Evolutionary conservation across 139 green algal species (phyloP), one percentile per base, ranked within the genome.

Genomic region (Ettlia oleoabundans): DNA sequence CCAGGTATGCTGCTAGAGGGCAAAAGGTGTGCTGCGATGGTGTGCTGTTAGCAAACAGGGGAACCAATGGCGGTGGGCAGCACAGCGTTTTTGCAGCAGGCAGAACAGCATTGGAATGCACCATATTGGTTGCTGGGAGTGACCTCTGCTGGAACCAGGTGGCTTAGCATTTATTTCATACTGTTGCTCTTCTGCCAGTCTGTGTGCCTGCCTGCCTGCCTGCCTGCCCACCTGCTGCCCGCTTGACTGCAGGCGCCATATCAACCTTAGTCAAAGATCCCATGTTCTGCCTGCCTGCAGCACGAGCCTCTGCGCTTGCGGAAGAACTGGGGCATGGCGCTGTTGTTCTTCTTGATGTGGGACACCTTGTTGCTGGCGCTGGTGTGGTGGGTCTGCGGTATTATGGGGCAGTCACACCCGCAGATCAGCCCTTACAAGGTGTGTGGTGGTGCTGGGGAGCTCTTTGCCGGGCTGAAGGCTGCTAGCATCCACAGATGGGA

Each of bases 251-350:
- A n/a, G n/a, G n/a, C n/a, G n/a, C n/a, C n/a, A n/a, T n/a, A n/a
- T n/a, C n/a, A n/a, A n/a, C n/a, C n/a, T n/a, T n/a, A n/a, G n/a
- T n/a, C n/a, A n/a, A n/a, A n/a, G n/a, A n/a, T n/a, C n/a, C n/a
- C n/a, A n/a, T n/a, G n/a, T n/a, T n/a, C n/a, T n/a, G n/a, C n/a
- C n/a, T n/a, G 15, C 55, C 15, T 38, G 73, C 73, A 80, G 73
- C 73, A 40, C 51, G 73, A 68, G 35, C 73, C 73, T 51, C 52
- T 80, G 53, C 53, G 73, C 24, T 52, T 80, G 73, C 73, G 63
- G 33, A 68, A 41, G 53, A 42, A 41, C 35, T 80, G 73, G 73
- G 73, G 53, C 53, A 80, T 52, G 13, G 73, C 73, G 32, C 30
- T 64, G 1, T 28, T 80, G 1, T 64, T 80, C 73, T 80, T 80